Percentiles rank a stretch among this genome's conserved stretches.
Evolutionary conservation across 441 rosid species (phyloP).

Genomic region (Macaranga tanarius): DNA sequence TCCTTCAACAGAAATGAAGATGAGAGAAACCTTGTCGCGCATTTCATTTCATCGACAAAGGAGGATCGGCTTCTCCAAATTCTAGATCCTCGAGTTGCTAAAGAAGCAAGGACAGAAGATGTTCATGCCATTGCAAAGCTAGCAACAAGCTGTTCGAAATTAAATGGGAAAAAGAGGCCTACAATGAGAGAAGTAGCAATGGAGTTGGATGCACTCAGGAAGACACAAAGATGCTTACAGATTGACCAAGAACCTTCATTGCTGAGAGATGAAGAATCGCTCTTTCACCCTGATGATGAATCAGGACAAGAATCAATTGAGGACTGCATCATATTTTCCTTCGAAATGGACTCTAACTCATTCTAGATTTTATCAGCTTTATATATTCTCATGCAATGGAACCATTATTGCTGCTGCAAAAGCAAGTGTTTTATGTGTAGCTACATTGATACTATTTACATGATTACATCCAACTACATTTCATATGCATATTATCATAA

Average conservation of each 20-base stretch:
- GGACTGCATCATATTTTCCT: neutral
- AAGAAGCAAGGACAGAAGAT: constrained; percentile 26
- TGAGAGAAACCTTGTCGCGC: constrained; percentile 18
- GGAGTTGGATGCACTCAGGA: constrained; percentile 34
- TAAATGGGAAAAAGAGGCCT: constrained; percentile 39
- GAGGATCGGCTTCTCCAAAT: constrained; percentile 22
- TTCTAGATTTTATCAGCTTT: neutral
- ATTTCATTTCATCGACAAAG: constrained; percentile 23
- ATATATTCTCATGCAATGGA: neutral
- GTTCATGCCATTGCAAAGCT: constrained; percentile 27
- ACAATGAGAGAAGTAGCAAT: constrained; percentile 36
- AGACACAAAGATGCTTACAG: constrained; percentile 13
- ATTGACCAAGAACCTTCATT: neutral
- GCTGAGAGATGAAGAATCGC: neutral
- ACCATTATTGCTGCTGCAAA: no score
- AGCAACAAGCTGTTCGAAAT: constrained; percentile 33
- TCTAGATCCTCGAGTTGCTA: constrained; percentile 24
- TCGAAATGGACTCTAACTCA: constrained; percentile 2
- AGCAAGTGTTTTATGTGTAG: no score
- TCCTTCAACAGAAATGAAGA: neutral
- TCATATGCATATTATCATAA: neutral
- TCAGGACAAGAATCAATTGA: neutral
- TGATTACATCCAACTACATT: neutral
- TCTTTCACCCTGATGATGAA: neutral
- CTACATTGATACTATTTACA: neutral